These are phyloP conservation scores for Priceomyces medius DNA, from an alignment of 805 yeast genomes.

Conservation along the genomic window DNA sequence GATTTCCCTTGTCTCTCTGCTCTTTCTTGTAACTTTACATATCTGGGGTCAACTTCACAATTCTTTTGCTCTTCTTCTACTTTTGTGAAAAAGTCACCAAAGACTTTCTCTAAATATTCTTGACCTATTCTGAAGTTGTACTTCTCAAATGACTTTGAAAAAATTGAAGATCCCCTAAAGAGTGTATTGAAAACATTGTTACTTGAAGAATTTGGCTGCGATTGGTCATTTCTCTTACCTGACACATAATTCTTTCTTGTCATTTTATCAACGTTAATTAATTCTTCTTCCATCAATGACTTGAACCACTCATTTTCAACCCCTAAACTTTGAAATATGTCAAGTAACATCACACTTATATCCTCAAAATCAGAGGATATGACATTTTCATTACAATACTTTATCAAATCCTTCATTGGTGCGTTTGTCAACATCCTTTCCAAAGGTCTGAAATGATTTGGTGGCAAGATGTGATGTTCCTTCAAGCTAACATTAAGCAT, in stretches of 20 bases:
- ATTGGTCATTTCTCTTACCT: constrained; percentile 20
- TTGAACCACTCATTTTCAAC: constrained; percentile 73
- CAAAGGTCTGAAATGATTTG: constrained; percentile 57
- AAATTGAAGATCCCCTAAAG: constrained; percentile 81
- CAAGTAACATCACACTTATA: constrained; percentile 59
- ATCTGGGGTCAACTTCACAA: constrained; percentile 80
- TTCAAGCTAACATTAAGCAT: constrained; percentile 49
- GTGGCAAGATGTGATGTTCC: constrained; percentile 60
- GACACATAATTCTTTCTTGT: constrained; percentile 43
- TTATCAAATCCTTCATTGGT: constrained; percentile 52
- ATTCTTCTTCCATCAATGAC: constrained; percentile 65
- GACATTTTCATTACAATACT: constrained; percentile 42
- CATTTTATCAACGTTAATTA: constrained; percentile 46
- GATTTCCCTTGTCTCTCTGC: constrained; percentile 25
- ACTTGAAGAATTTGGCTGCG: constrained; percentile 13
- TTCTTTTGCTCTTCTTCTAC: constrained; percentile 50
- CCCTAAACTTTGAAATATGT: constrained; percentile 70
- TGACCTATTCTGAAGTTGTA: constrained; percentile 76
- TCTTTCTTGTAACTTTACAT: constrained; percentile 41
- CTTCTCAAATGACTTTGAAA: constrained; percentile 78
- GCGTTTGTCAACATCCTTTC: constrained; percentile 59
- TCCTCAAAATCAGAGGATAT: constrained; percentile 49
- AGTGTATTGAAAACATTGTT: constrained; percentile 39
- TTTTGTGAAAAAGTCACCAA: constrained; percentile 65
- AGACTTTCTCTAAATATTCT: constrained; percentile 68